Percentiles rank a stretch among this genome's conserved stretches.
phyloP scores from a whole-genome alignment of 1,139 yeast species.

The Casaregolazyma lundiana region DNA sequence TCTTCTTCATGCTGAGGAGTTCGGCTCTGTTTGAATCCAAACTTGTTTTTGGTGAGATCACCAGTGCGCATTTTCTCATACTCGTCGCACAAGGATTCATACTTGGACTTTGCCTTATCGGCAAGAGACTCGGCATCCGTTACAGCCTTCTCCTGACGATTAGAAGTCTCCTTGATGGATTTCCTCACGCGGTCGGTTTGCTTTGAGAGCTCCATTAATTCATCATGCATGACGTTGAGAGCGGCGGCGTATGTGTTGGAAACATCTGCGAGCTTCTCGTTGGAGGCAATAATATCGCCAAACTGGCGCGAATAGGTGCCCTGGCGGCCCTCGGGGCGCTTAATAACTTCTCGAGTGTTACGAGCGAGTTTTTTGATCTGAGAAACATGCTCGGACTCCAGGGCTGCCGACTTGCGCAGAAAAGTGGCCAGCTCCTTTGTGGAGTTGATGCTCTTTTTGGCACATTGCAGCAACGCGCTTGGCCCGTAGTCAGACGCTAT shows the following conservation, averaged over 20 bases:
- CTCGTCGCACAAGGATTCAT: constrained; percentile 77
- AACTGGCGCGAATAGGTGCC: constrained; percentile 69
- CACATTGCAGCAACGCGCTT: constrained; percentile 62
- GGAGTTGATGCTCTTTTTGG: constrained; percentile 74
- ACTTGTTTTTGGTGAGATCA: constrained; percentile 75
- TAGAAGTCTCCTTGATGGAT: constrained; percentile 72
- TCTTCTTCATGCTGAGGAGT: constrained; percentile 94
- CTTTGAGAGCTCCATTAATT: constrained; percentile 64
- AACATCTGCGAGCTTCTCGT: constrained; percentile 69
- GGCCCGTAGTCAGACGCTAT: constrained; percentile 54
- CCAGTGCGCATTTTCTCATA: constrained; percentile 74
- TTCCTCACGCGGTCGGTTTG: constrained; percentile 72
- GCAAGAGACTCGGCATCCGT: constrained; percentile 75
- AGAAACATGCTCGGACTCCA: constrained; percentile 74
- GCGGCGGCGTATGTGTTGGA: constrained; percentile 76
- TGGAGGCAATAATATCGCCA: constrained; percentile 67
- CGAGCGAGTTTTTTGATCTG: constrained; percentile 66
- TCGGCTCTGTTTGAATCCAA: constrained; percentile 68
- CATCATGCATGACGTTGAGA: constrained; percentile 80
- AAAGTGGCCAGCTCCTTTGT: constrained; percentile 82
- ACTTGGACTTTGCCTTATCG: constrained; percentile 82
- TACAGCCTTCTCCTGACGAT: constrained; percentile 77
- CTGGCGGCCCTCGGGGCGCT: constrained; percentile 46
- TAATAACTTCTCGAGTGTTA: constrained; percentile 50
- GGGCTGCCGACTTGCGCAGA: constrained; percentile 69